These are phyloP conservation scores for Herpetomonas samuelpessoai DNA, from an alignment of 208 protist genomes.

Conservation along the genomic window DNA sequence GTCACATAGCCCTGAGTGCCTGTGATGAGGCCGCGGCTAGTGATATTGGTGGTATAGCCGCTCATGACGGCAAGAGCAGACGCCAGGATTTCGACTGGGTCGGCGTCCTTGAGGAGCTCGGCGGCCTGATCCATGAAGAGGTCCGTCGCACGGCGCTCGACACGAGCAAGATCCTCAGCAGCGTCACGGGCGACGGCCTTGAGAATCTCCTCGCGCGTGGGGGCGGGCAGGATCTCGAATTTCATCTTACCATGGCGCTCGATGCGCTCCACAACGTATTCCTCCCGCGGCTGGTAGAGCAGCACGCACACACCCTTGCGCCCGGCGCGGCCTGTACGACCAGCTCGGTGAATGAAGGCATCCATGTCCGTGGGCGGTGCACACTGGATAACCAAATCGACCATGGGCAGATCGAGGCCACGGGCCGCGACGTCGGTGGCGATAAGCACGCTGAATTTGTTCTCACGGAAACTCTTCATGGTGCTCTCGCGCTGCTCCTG, in stretches of 20 bases:
- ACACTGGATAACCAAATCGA: conserved; percentile 90
- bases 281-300: conserved; percentile 80
- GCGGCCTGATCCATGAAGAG: conserved; percentile 87
- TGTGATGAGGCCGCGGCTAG: conserved; percentile 75
- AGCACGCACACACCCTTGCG: conserved; percentile 88
- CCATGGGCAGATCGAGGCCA: conserved; percentile 84
- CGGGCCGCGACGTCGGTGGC: conserved; percentile 92
- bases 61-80: conserved; percentile 91
- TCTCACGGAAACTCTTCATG: conserved; percentile 93
- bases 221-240: conserved; percentile 85
- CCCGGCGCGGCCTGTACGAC: conserved; percentile 95
- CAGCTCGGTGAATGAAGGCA: conserved; percentile 96
- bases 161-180: conserved; percentile 82
- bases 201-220: conserved; percentile 86
- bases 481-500: conserved; percentile 92
- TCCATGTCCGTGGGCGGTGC: conserved; percentile 87
- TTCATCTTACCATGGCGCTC: conserved; percentile 90
- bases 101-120: conserved; percentile 86
- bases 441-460: conserved; percentile 93
- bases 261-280: conserved; percentile 89
- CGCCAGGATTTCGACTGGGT: conserved; percentile 82
- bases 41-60: conserved; percentile 90
- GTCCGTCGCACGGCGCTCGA: conserved; percentile 80
- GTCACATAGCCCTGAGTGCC: conserved; percentile 72
- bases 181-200: conserved; percentile 80